Evolutionary conservation across 2,329 filamentous ascomycete species (phyloP).

Genomic region (Pseudophaeomoniella oleicola): DNA sequence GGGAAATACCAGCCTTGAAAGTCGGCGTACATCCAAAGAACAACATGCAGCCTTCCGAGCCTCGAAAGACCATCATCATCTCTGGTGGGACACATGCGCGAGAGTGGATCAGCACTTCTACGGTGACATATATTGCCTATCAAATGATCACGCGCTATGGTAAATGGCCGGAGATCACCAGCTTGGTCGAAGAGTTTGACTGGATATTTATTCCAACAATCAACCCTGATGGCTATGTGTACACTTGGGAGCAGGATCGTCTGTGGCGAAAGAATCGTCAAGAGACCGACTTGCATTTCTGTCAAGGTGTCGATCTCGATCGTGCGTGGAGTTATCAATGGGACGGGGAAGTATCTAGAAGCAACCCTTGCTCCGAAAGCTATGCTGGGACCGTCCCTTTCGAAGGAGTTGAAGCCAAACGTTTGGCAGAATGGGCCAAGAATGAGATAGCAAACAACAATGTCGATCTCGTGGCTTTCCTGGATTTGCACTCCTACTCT

Average conservation of each 20-base stretch:
- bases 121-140: slow-evolving; percentile 83
- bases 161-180: slow-evolving; percentile 54
- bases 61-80: slow-evolving; percentile 64
- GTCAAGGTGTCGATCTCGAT: slow-evolving; percentile 77
- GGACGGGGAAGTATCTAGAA: slow-evolving; percentile 51
- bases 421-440: slow-evolving; percentile 66
- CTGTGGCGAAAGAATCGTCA: slow-evolving; percentile 94
- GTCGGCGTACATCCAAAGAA: slow-evolving; percentile 48
- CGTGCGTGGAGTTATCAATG: slow-evolving; percentile 75
- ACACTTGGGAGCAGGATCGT: slow-evolving; percentile 81
- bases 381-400: slow-evolving; percentile 76
- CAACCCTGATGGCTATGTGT: slow-evolving; percentile 90
- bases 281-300: slow-evolving; percentile 66
- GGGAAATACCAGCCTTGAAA: slow-evolving; percentile 68
- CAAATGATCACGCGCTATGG: slow-evolving; percentile 72
- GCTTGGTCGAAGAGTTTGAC: slow-evolving; percentile 70
- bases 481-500: slow-evolving; percentile 90
- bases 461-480: slow-evolving; percentile 63
- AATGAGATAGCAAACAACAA: slow-evolving; percentile 60
- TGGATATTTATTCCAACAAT: slow-evolving; percentile 76
- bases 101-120: slow-evolving; percentile 92
- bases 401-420: slow-evolving; percentile 62
- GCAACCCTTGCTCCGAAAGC: slow-evolving; percentile 80
- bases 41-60: slow-evolving; percentile 26
- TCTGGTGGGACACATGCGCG: slow-evolving; percentile 81